Evolutionary conservation across 2,329 filamentous ascomycete species (phyloP).

Genomic region (Colletotrichum tofieldiae): DNA sequence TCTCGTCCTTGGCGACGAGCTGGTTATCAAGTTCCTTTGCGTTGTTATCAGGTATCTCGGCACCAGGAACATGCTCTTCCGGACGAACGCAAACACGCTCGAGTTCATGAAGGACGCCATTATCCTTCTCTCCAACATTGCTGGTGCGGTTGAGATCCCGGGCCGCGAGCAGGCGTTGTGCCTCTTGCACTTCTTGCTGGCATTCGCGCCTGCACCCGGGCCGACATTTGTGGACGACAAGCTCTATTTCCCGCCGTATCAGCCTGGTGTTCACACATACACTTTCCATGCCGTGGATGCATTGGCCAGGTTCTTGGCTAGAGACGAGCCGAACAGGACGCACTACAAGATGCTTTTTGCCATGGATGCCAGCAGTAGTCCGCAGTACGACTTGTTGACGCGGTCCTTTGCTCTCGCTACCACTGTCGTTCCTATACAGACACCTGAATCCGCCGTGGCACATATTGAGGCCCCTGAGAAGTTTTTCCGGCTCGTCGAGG

Average conservation of each 20-base stretch:
- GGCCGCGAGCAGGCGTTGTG: slow-evolving; percentile 90
- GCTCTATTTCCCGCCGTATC: slow-evolving; percentile 85
- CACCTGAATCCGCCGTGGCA: slow-evolving; percentile 33
- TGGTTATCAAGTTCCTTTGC: slow-evolving; percentile 87
- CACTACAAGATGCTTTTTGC: slow-evolving; percentile 88
- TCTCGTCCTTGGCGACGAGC: slow-evolving; percentile 78
- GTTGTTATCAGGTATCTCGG: slow-evolving; percentile 89
- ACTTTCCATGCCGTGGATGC: slow-evolving; percentile 91
- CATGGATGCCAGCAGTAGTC: slow-evolving; percentile 75
- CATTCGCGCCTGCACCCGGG: slow-evolving; percentile 86
- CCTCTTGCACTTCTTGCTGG: slow-evolving; percentile 88
- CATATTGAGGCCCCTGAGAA: slow-evolving; percentile 54
- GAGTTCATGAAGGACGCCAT: slow-evolving; percentile 98
- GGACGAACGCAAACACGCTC: slow-evolving; percentile 86
- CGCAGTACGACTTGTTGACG: slow-evolving; percentile 86
- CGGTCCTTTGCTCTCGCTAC: slow-evolving; percentile 90
- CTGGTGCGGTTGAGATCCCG: slow-evolving; percentile 84
- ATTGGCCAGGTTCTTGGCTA: slow-evolving; percentile 90
- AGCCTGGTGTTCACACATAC: slow-evolving; percentile 87
- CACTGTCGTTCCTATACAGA: slow-evolving; percentile 83
- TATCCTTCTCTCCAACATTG: slow-evolving; percentile 90
- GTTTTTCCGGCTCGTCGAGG: slow-evolving; percentile 75
- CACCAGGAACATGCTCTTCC: slow-evolving; percentile 88
- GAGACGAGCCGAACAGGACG: slow-evolving; percentile 92
- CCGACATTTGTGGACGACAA: slow-evolving; percentile 70